phyloP scores from a whole-genome alignment of 176 grass and related monocot genomes.

The Juncus effusus region DNA sequence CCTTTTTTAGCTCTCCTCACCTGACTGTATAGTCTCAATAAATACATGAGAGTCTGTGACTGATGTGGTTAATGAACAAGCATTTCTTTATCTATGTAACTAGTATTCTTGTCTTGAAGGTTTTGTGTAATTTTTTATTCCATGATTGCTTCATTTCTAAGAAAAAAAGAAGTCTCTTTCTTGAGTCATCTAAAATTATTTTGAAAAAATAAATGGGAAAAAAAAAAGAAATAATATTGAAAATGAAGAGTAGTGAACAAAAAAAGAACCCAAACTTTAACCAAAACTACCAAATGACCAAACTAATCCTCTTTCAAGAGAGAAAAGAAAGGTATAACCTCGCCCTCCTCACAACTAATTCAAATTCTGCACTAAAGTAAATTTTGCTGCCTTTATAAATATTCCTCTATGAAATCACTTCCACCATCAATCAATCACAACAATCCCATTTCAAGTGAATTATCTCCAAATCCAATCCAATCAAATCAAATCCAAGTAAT shows the following conservation, averaged over 20 bases:
- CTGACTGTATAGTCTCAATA: constrained; percentile 8
- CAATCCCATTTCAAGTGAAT: constrained; percentile 1
- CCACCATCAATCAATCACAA: constrained; percentile 15
- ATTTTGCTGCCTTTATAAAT: not conserved
- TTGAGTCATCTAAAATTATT: too few species aligned
- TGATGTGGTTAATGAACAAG: not conserved
- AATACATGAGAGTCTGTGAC: not conserved
- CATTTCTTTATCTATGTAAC: constrained; percentile 8
- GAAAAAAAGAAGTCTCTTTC: too few species aligned
- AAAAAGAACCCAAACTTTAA: too few species aligned
- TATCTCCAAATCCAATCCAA: constrained; percentile 2
- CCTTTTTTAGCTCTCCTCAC: not conserved
- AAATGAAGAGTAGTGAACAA: too few species aligned
- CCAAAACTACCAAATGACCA: too few species aligned
- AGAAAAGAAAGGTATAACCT: constrained; percentile 26
- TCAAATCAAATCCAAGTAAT: not conserved
- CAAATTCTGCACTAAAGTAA: not conserved
- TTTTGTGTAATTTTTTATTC: too few species aligned
- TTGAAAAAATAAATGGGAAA: too few species aligned
- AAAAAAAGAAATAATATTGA: too few species aligned
- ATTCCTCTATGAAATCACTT: not conserved
- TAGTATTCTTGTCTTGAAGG: not conserved
- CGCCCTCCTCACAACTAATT: constrained; percentile 20
- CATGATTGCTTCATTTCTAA: too few species aligned
- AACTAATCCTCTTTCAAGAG: not conserved